Evolutionary conservation across 352 stramenopile genomes (phyloP), one percentile per base, ranked within the genome.

Genomic region (Phytophthora vignae): DNA sequence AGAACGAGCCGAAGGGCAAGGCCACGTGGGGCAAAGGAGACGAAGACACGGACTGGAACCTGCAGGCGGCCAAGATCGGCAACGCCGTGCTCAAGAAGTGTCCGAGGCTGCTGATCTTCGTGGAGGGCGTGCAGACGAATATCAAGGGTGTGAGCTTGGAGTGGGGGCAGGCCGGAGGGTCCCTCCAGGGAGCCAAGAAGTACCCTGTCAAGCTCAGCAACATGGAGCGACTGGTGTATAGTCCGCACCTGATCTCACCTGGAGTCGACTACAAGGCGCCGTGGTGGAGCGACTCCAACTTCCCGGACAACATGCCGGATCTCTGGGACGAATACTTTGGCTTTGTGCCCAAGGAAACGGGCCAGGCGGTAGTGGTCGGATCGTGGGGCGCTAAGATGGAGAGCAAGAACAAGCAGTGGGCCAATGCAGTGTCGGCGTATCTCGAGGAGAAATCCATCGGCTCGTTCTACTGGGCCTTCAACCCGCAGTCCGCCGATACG

Each of bases 391-490:
- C 83, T 44, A 82, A 86, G 60, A 86, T 93, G 81, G 68, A 83
- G 27, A 82, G 76, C 29, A 82, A 83, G 21, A 79, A 93, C 75
- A 79, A 84, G 46, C 60, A 86, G 48, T 92, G 83, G 87, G 84
- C 81, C 0, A 76, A 77, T 19, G 73, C 76, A 0, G 77, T 91
- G 27, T 80, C 78, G 11, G 42, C 76, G 10, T 94, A 92, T 50
- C 56, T 94, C 17, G 57, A 74, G 12, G 54, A 83, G 29, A 90
- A 87, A 19, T 77, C 53, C 10, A 87, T 94, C 52, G 81, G 80
- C 10, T 92, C 82, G 14, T 94, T 94, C 63, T 90, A 92, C 64
- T 94, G 87, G 86, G 83, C 83, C 1, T 82, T 94, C 42, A 94
- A 94, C 61, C 87, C 87, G 5, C 81, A 94, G 69, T 91, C 83